These are phyloP conservation scores for Diaporthe citri DNA, from an alignment of 2,329 filamentous ascomycete genomes.

Conservation along the genomic window DNA sequence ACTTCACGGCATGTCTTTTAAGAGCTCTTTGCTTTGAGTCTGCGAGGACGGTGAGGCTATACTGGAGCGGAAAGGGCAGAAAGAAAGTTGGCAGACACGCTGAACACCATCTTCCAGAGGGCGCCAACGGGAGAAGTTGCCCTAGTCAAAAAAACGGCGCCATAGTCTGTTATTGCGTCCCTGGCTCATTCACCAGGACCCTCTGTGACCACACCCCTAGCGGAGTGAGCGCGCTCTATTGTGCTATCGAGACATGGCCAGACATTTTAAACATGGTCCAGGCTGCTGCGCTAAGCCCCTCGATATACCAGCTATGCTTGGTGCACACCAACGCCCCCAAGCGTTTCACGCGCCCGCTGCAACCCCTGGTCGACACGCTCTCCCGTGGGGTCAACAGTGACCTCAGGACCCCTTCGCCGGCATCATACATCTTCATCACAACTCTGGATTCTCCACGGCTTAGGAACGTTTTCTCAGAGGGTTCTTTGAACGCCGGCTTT, in stretches of 20 bases:
- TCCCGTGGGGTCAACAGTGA: neutral
- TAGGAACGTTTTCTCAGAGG: neutral
- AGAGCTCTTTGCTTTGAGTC: slow-evolving; percentile 3
- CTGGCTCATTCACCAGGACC: neutral
- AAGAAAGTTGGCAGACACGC: neutral
- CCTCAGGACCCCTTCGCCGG: neutral
- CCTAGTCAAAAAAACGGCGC: slow-evolving; percentile 24
- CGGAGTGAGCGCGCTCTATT: slow-evolving; percentile 9
- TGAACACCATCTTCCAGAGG: neutral
- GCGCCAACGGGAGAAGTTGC: neutral
- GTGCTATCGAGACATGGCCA: slow-evolving; percentile 3
- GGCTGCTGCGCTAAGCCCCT: neutral
- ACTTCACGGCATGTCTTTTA: neutral
- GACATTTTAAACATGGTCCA: slow-evolving; percentile 3
- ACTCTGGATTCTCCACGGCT: neutral
- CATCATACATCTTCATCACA: slow-evolving; percentile 16
- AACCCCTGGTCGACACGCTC: neutral
- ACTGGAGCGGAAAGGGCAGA: neutral
- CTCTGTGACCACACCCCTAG: neutral
- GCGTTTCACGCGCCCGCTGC: slow-evolving; percentile 9
- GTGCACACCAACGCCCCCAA: slow-evolving; percentile 22
- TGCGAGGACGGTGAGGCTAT: neutral
- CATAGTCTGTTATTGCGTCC: slow-evolving; percentile 31
- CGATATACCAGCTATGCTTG: slow-evolving; percentile 8
- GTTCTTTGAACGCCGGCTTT: neutral